phyloP scores from a whole-genome alignment of 2,329 filamentous ascomycete species.

The Aspergillus niger region DNA sequence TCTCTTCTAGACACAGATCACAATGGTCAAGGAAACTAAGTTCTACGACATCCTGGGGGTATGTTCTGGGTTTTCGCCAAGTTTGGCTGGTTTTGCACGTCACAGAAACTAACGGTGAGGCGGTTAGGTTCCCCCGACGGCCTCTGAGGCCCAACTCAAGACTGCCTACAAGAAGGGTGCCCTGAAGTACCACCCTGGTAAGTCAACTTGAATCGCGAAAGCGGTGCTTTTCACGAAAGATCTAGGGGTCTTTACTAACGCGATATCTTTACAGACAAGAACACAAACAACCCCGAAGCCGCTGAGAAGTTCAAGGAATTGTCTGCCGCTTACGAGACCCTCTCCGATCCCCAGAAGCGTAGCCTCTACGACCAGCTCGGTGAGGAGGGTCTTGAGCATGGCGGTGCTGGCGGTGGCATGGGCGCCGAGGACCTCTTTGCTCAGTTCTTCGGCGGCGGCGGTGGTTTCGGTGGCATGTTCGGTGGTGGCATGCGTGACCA shows the following conservation, averaged over 20 bases:
- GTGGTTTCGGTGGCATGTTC: constrained; percentile 75
- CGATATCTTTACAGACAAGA: constrained; percentile 74
- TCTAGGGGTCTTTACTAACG: constrained; percentile 4
- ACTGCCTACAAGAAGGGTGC: constrained; percentile 94
- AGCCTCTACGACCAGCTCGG: constrained; percentile 95
- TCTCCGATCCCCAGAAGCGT: constrained; percentile 91
- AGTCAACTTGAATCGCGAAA: constrained; percentile 45
- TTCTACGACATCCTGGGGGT: constrained; percentile 53
- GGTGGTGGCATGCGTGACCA: constrained; percentile 75
- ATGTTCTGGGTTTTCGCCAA: constrained; percentile 25
- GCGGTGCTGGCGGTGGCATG: constrained; percentile 82
- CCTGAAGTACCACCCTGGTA: constrained; percentile 86
- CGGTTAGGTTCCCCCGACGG: constrained; percentile 71
- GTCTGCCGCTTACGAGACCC: constrained; percentile 91
- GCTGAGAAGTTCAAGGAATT: constrained; percentile 99
- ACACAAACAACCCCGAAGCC: constrained; percentile 86
- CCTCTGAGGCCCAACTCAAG: constrained; percentile 84
- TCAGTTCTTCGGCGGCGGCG: constrained; percentile 86
- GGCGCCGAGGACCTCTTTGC: constrained; percentile 94
- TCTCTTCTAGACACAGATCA: constrained; percentile 30
- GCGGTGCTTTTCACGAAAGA: neutral
- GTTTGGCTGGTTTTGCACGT: neutral
- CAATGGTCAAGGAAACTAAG: constrained; percentile 55
- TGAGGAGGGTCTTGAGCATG: constrained; percentile 87
- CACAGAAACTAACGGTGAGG: constrained; percentile 27